phyloP scores from a whole-genome alignment of 1,284 basidiomycete species.

The Ceratobasidium sp. region DNA sequence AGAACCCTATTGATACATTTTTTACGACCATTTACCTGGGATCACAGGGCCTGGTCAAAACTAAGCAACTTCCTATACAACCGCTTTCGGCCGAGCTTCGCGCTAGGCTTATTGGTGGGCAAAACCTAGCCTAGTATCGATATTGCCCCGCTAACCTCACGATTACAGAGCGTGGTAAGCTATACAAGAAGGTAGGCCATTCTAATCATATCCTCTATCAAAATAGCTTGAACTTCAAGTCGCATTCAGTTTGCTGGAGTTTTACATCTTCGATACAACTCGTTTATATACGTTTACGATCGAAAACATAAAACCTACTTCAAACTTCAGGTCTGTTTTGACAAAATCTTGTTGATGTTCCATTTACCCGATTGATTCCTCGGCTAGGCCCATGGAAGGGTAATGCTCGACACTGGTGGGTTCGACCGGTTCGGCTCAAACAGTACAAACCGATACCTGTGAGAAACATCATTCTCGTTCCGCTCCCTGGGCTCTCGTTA shows the following conservation, averaged over 20 bases:
- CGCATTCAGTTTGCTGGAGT: constrained; percentile 4
- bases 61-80: constrained; percentile 1
- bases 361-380: background rate
- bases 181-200: constrained; percentile 4
- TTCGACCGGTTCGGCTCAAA: constrained; percentile 14
- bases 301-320: constrained; percentile 5
- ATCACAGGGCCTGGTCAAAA: constrained; percentile 2
- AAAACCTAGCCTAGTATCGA: background rate
- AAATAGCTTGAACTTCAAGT: background rate
- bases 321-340: constrained; percentile 14
- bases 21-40: too few relatives aligned
- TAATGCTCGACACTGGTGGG: constrained; percentile 16
- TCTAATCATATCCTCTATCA: background rate
- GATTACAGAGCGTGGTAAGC: background rate
- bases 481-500: background rate
- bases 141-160: background rate
- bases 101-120: background rate
- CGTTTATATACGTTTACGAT: background rate
- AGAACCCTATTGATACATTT: background rate
- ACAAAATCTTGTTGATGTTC: too few relatives aligned
- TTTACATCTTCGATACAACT: constrained; percentile 17
- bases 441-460: background rate
- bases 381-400: constrained; percentile 16
- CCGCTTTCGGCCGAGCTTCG: background rate
- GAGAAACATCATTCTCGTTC: too few relatives aligned